A percentile compares a stretch with the other conserved stretches of the same genome.
phyloP scores from a whole-genome alignment of 768 basidiomycete genomes.

The Ramaria rubella region DNA sequence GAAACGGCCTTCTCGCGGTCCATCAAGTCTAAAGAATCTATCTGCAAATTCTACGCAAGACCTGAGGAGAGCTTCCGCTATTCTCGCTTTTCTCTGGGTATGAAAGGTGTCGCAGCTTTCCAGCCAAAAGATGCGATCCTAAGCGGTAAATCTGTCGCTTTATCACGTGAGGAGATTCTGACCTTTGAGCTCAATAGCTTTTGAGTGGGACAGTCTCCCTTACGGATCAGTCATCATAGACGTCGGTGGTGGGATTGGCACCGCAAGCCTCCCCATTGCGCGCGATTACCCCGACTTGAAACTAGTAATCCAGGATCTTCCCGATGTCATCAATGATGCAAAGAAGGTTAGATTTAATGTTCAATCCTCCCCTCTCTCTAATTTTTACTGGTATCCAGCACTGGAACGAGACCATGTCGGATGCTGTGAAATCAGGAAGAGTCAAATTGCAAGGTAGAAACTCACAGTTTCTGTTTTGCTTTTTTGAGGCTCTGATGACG shows the following conservation, averaged over 20 bases:
- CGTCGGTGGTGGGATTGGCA: slow-evolving; percentile 29
- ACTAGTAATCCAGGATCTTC: slow-evolving; percentile 27
- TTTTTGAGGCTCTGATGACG: not conserved
- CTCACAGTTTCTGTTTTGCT: not conserved
- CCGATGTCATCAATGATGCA: slow-evolving; percentile 19
- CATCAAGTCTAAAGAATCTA: slow-evolving; percentile 12
- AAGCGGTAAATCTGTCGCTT: slow-evolving; percentile 11
- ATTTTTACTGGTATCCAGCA: slow-evolving; percentile 9
- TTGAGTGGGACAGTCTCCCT: slow-evolving; percentile 21
- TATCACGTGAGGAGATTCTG: not conserved
- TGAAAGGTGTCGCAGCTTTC: slow-evolving; percentile 17
- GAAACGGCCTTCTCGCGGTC: slow-evolving; percentile 15
- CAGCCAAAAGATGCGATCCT: slow-evolving; percentile 16
- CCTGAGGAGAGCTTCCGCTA: slow-evolving; percentile 9
- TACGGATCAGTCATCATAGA: slow-evolving; percentile 25
- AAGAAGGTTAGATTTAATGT: slow-evolving; percentile 11
- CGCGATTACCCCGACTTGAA: slow-evolving; percentile 19
- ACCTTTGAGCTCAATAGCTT: slow-evolving; percentile 16
- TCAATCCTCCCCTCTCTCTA: not conserved
- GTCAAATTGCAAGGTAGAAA: slow-evolving; percentile 9
- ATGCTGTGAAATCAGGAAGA: slow-evolving; percentile 3
- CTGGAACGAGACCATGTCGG: not conserved
- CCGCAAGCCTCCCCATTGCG: slow-evolving; percentile 19
- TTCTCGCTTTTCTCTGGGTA: slow-evolving; percentile 17
- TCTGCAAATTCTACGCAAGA: slow-evolving; percentile 11